Evolutionary conservation across 192 early-diverging fungal species (phyloP).

Genomic region (Coemansia pectinata): DNA sequence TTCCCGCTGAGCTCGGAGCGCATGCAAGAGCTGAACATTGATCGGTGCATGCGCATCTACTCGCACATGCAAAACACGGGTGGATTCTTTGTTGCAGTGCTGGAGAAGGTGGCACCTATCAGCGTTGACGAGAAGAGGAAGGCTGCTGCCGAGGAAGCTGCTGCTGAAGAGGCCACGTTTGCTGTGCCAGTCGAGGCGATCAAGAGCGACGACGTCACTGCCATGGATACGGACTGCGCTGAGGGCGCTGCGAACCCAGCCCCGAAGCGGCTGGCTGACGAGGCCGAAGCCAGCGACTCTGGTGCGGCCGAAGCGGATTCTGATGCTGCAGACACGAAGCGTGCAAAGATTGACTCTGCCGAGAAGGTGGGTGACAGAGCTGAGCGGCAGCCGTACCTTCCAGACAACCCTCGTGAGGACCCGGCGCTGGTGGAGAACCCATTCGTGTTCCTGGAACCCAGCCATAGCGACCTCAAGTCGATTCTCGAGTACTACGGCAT

Average conservation of each 20-base stretch:
- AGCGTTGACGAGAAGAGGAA: conserved; percentile 53
- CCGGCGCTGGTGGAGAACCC: conserved; percentile 73
- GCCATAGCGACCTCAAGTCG: conserved; percentile 60
- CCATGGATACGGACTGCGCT: background rate
- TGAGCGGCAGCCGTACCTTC: conserved; percentile 31
- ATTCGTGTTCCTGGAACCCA: conserved; percentile 76
- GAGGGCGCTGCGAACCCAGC: conserved; percentile 13
- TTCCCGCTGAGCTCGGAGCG: conserved; percentile 62
- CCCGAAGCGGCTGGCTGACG: background rate
- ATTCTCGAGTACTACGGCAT: conserved; percentile 81
- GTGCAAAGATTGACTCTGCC: background rate
- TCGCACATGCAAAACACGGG: conserved; percentile 96
- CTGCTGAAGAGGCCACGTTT: background rate
- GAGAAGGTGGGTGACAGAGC: background rate
- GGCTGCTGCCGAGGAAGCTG: background rate
- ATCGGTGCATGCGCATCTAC: conserved; percentile 85
- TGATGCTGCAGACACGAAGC: conserved; percentile 18
- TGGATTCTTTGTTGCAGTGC: conserved; percentile 97
- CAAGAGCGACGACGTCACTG: conserved; percentile 10
- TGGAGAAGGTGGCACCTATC: conserved; percentile 83
- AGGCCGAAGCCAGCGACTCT: conserved; percentile 5
- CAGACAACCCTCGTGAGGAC: conserved; percentile 52
- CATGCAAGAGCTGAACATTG: conserved; percentile 62
- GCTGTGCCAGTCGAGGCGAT: conserved; percentile 6
- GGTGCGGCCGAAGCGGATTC: conserved; percentile 1